A percentile compares a stretch with the other conserved stretches of the same genome.
phyloP scores from a whole-genome alignment of 2,329 filamentous ascomycete species.

The Fusarium lyarnte region DNA sequence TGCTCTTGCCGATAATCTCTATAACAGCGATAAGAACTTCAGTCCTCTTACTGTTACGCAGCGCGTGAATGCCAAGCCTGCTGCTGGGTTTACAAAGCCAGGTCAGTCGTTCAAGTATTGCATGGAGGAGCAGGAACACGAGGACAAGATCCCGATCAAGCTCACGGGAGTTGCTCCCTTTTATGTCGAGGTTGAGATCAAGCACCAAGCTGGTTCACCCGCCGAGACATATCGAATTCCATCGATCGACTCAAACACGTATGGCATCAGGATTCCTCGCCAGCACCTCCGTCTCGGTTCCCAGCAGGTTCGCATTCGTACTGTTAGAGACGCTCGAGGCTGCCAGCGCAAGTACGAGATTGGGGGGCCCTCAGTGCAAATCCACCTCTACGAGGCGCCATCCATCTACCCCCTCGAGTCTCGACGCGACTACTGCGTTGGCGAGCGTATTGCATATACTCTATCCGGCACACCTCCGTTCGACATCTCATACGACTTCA shows the following conservation, averaged over 20 bases:
- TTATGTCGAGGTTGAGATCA: conserved; percentile 89
- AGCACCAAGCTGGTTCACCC: conserved; percentile 83
- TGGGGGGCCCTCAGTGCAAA: conserved; percentile 80
- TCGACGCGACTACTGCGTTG: conserved; percentile 90
- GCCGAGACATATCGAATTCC: conserved; percentile 85
- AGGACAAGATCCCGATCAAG: conserved; percentile 88
- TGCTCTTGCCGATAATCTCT: conserved; percentile 84
- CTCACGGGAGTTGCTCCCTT: conserved; percentile 89
- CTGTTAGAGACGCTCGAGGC: conserved; percentile 86
- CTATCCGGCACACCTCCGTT: conserved; percentile 92
- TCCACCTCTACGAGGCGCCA: conserved; percentile 92
- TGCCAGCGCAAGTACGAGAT: conserved; percentile 82
- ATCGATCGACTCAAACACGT: conserved; percentile 77
- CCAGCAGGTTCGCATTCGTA: conserved; percentile 87
- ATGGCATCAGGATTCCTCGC: conserved; percentile 85
- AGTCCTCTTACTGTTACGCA: conserved; percentile 78
- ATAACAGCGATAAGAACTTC: conserved; percentile 77
- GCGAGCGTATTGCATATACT: conserved; percentile 91
- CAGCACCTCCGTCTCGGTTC: conserved; percentile 87
- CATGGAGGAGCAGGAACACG: conserved; percentile 80
- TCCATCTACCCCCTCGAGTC: conserved; percentile 89
- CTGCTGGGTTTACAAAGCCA: conserved; percentile 82
- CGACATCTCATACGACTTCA: conserved; percentile 91
- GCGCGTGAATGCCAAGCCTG: conserved; percentile 83
- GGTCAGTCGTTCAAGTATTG: conserved; percentile 97